Base-by-base conservation (phyloP, 2,329 filamentous ascomycete species). In the Beauveria pseudobassiana region DNA sequence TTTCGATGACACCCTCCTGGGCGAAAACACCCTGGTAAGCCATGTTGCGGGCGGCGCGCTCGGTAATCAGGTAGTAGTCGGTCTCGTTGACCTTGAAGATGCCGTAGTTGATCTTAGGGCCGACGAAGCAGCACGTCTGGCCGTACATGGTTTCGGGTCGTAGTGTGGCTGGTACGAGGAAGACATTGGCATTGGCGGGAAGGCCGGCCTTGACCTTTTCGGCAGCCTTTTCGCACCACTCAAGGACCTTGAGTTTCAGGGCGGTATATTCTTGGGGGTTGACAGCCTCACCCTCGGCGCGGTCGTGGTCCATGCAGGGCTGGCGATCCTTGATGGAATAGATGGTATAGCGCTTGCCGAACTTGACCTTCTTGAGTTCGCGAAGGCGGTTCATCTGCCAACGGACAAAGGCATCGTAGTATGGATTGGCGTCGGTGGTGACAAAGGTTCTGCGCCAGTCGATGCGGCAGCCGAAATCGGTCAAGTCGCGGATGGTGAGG, bases 121-220 rank as follows among this genome's bases (percentile, higher is more conserved):
- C 91, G 53, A 99, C 91, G 69, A 98, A 99, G 74, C 93, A 96
- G 77, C 91, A 96, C 4, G 87, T 96, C 76, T 98, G 95, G 46
- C 96, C 96, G 73, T 98, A 99, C 93, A 99, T 98, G 42, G 95
- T 99, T 80, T 99, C 95, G 2, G 95, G 91, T 64, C 95, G 84
- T 64, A 99, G 83, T 61, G 95, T 98, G 18, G 95, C 95, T 14
- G 95, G 90, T 14, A 98, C 86, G 69, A 98, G 89, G 78, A 88
- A 98, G 62, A 97, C 88, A 64, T 89, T 89, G 51, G 90, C 88
- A 65, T 84, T 86, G 42, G 87, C 82, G 6, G 93, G 90, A 4
- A 98, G 78, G 78, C 93, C 95, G 66, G 85, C 87, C 72, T 88
- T 83, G 63, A 98, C 77, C 59, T 84, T 78, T 67, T 88, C 84